phyloP scores from a whole-genome alignment of 768 basidiomycete genomes.

The Kondoa subrosea region DNA sequence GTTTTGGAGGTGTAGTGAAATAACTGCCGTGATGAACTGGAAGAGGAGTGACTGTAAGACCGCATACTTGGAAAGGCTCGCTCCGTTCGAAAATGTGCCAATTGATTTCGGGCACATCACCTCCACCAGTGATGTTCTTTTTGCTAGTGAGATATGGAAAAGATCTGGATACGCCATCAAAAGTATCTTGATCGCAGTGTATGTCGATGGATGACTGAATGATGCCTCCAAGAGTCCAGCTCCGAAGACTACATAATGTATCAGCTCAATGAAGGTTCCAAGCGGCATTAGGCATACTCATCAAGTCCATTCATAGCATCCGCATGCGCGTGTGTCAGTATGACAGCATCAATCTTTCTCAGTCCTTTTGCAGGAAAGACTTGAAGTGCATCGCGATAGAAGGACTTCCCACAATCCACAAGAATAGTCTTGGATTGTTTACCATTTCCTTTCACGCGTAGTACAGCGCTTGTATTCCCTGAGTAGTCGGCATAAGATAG shows the following conservation, averaged over 20 bases:
- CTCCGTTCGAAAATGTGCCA: constrained; percentile 55
- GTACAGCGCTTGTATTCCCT: background rate
- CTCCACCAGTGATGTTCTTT: constrained; percentile 43
- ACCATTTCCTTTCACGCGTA: background rate
- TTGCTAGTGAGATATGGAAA: constrained; percentile 71
- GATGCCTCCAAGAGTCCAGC: constrained; percentile 51
- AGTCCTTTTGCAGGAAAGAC: constrained; percentile 31
- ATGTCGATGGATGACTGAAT: constrained; percentile 61
- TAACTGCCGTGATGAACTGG: constrained; percentile 25
- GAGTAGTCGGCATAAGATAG: constrained; percentile 40
- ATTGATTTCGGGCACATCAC: constrained; percentile 60
- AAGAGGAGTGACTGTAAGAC: constrained; percentile 30
- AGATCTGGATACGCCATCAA: constrained; percentile 46
- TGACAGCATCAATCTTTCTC: constrained; percentile 51
- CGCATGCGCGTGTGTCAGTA: constrained; percentile 44
- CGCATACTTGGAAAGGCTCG: constrained; percentile 24
- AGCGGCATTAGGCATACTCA: constrained; percentile 52
- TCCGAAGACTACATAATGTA: constrained; percentile 36
- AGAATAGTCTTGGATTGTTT: constrained; percentile 17
- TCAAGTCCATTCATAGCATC: constrained; percentile 76
- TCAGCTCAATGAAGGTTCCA: too few relatives aligned
- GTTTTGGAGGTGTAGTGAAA: constrained; percentile 21
- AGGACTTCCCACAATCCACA: constrained; percentile 28
- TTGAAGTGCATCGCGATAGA: constrained; percentile 20
- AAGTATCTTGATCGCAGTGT: constrained; percentile 52